Evolutionary conservation across 2,329 filamentous ascomycete genomes (phyloP).

Genomic region (Colletotrichum euphorbiae): DNA sequence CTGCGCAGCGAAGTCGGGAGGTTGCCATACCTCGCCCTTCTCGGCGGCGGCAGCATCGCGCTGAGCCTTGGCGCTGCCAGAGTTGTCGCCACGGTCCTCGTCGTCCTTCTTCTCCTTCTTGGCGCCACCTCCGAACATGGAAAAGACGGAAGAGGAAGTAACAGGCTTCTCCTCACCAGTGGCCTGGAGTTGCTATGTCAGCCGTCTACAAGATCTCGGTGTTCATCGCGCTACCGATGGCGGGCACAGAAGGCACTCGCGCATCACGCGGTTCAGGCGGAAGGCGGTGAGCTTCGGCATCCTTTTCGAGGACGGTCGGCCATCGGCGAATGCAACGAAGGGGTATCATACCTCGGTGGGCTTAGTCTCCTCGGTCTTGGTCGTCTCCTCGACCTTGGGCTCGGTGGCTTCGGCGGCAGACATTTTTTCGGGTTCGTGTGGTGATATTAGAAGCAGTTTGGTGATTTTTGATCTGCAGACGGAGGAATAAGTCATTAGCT

Average conservation of each 20-base stretch:
- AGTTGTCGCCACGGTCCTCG: slow-evolving; percentile 86
- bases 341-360: slow-evolving; percentile 41
- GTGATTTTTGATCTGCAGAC: slow-evolving; percentile 26
- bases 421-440: slow-evolving; percentile 53
- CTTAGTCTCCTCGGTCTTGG: slow-evolving; percentile 65
- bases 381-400: slow-evolving; percentile 67
- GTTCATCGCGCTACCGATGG: background rate
- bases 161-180: slow-evolving; percentile 55
- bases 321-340: slow-evolving; percentile 21
- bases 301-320: background rate
- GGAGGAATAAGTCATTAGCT: slow-evolving; percentile 30
- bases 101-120: slow-evolving; percentile 97
- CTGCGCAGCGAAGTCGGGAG: background rate
- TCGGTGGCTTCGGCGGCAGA: slow-evolving; percentile 63
- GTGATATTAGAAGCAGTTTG: background rate
- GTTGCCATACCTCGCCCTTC: slow-evolving; percentile 66
- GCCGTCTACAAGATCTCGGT: background rate
- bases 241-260: background rate
- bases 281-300: background rate
- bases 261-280: background rate
- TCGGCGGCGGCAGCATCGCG: slow-evolving; percentile 69
- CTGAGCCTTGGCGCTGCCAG: slow-evolving; percentile 87
- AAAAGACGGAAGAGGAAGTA: slow-evolving; percentile 81
- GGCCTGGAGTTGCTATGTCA: slow-evolving; percentile 21
- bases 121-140: slow-evolving; percentile 97